phyloP scores from a whole-genome alignment of 306 rosid genomes.

The Cucumis cinereus region DNA sequence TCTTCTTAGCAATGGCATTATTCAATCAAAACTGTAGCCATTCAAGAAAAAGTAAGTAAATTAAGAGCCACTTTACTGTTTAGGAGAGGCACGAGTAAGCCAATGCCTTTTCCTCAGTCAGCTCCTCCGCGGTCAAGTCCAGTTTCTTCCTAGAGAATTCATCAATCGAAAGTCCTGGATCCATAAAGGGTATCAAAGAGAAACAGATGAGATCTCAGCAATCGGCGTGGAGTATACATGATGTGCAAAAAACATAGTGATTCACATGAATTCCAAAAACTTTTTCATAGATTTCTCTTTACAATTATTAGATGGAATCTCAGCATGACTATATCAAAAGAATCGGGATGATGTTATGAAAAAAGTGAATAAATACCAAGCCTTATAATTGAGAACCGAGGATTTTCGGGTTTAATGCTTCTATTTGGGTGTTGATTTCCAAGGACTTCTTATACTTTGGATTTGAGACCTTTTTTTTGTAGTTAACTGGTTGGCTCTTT shows the following conservation, averaged over 20 bases:
- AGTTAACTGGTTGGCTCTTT: not conserved
- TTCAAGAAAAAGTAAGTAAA: not conserved
- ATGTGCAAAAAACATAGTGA: too few relatives aligned
- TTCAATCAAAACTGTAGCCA: constrained; percentile 10
- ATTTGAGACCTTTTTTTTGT: not conserved
- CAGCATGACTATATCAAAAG: not conserved
- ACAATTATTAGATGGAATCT: not conserved
- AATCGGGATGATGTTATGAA: not conserved
- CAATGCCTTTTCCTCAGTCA: constrained; percentile 73
- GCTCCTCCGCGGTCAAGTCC: constrained; percentile 75
- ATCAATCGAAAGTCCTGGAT: constrained; percentile 63
- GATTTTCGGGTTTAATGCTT: not conserved
- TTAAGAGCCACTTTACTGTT: constrained; percentile 9
- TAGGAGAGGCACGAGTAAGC: constrained; percentile 89
- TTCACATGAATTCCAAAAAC: not conserved
- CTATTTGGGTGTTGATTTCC: not conserved
- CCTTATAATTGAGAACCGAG: not conserved
- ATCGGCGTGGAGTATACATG: not conserved
- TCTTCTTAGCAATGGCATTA: constrained; percentile 8
- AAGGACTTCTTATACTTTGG: not conserved
- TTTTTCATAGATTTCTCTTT: not conserved
- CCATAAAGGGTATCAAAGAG: not conserved
- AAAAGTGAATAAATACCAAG: not conserved
- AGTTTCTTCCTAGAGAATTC: constrained; percentile 87
- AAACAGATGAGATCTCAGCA: not conserved